phyloP scores from a whole-genome alignment of 148 eudicot genomes.

The Camellia japonica region DNA sequence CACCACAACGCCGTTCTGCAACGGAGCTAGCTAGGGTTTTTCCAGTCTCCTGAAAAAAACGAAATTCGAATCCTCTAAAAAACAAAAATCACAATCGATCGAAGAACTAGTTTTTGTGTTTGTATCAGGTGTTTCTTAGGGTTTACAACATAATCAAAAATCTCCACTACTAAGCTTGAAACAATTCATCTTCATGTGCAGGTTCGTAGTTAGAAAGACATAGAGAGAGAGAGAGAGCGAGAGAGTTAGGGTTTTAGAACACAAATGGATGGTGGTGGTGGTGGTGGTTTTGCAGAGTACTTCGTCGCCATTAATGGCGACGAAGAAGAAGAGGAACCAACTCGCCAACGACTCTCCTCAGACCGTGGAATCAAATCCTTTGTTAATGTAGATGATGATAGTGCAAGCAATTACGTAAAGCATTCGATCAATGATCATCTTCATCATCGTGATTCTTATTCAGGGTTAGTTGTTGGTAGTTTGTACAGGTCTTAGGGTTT shows the following conservation, averaged over 20 bases:
- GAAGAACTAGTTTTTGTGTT: not conserved
- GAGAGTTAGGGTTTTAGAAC: not conserved
- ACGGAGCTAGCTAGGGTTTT: constrained; percentile 18
- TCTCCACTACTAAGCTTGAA: constrained; percentile 8
- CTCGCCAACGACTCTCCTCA: constrained; percentile 6
- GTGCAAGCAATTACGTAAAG: constrained; percentile 14
- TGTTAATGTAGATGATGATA: constrained; percentile 19
- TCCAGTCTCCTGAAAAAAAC: not conserved
- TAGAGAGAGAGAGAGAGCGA: constrained; percentile 7
- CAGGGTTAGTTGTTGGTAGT: constrained; percentile 48
- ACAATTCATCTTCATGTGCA: constrained; percentile 19
- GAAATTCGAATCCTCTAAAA: not conserved
- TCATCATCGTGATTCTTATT: constrained; percentile 29
- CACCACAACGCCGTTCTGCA: not conserved
- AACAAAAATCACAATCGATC: not conserved
- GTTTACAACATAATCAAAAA: not conserved
- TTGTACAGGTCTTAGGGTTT: constrained; percentile 24
- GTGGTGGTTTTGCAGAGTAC: constrained; percentile 21
- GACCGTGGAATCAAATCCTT: constrained; percentile 8
- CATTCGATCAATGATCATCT: not conserved
- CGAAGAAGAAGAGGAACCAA: constrained; percentile 21
- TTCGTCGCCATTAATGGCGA: constrained; percentile 19
- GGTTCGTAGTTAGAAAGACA: constrained; percentile 21
- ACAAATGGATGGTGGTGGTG: constrained; percentile 19
- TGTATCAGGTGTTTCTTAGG: constrained; percentile 10